Evolutionary conservation across 2,329 filamentous ascomycete species (phyloP).

Genomic region (Cyphellophora attinorum): DNA sequence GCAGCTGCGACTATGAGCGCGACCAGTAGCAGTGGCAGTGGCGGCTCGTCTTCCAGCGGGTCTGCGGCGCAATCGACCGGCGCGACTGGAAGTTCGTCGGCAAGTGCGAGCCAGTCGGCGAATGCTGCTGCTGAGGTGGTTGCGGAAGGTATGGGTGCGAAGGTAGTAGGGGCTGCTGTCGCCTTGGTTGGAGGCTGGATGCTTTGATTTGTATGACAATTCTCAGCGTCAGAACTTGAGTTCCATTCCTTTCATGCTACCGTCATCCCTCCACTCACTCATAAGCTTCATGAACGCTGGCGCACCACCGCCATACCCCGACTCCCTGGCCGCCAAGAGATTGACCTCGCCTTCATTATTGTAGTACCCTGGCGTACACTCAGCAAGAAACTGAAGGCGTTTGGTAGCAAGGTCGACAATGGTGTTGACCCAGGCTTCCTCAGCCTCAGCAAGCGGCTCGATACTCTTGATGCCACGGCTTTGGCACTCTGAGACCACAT

Average conservation of each 20-base stretch:
- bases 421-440: slow-evolving; percentile 10
- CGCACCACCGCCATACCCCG: slow-evolving; percentile 10
- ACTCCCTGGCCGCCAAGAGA: slow-evolving; percentile 3
- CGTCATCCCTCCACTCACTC: slow-evolving; percentile 11
- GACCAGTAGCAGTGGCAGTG: no score
- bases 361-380: slow-evolving; percentile 13
- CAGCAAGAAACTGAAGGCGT: slow-evolving; percentile 5
- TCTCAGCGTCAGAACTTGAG: no score
- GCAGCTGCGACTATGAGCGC: no score
- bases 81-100: no score
- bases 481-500: slow-evolving; percentile 8
- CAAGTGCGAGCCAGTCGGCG: no score
- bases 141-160: no score
- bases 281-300: slow-evolving; percentile 8
- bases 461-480: slow-evolving; percentile 7
- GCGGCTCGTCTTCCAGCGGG: no score
- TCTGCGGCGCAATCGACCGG: no score
- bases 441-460: slow-evolving; percentile 10
- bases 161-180: no score
- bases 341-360: slow-evolving; percentile 10
- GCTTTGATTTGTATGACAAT: no score
- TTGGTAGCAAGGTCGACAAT: slow-evolving; percentile 6
- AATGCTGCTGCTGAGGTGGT: no score
- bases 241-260: slow-evolving; percentile 10
- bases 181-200: no score